Base-by-base conservation (phyloP, 2,329 filamentous ascomycete genomes). In the Ascochyta fabae region DNA sequence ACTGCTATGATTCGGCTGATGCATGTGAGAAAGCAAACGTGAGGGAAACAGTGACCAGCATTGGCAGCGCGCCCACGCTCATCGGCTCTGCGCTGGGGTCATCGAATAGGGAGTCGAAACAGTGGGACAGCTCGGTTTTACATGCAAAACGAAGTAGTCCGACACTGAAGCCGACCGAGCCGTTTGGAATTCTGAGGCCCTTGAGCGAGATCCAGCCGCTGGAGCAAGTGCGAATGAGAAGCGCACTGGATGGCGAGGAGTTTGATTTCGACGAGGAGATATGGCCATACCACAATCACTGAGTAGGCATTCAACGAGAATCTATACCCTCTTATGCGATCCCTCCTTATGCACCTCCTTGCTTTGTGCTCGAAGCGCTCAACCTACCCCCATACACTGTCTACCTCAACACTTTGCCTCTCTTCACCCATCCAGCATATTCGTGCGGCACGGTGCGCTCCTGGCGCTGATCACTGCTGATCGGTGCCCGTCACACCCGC, bases 51-150 rank as follows among this genome's bases (percentile, higher is more conserved):
- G 69, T 75, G 27, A 58, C 66, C 15, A 73, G 68, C 48, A 61
- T 73, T 15, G 71, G 69, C 13, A 73, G 69, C 35, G 69, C 68
- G 27, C 71, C 72, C 3, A 75, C 73, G 10, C 59, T 75, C 15
- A 62, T 53, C 10, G 64, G 52, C 5, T 27, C 39, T 6, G 12
- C 23, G 39, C 66, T 38, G 4, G 59, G 41, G 15, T 51, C 47
- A 4, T 6, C n/a, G 12, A 48, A 61, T 39, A 58, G 58, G 27
- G 61, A 62, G 35, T 48, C 49, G 4, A 60, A 48, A 23, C 43
- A 53, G 23, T 55, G 52, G 56, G 58, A 53, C 7, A 40, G 15
- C 12, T 24, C 36, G 6, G 19, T 42, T 5, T 27, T 56, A 22
- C 42, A 56, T 4, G 47, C 53, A 23, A 56, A 56, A 47, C 24